Percentiles rank a stretch among this genome's conserved stretches.
phyloP scores from a whole-genome alignment of 2,329 filamentous ascomycete genomes.

The Phaeoacremonium minimum region DNA sequence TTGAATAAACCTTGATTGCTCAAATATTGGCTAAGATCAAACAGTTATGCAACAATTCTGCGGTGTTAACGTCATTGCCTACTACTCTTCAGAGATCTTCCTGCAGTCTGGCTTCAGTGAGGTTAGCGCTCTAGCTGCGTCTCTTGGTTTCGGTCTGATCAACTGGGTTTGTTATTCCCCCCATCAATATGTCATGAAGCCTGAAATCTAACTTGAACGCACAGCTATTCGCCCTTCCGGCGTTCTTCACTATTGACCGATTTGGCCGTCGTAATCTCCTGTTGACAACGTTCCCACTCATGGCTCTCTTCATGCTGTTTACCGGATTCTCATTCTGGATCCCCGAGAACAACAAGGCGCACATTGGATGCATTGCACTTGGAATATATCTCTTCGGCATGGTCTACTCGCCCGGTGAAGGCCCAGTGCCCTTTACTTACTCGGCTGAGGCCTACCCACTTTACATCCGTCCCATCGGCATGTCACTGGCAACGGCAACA shows the following conservation, averaged over 20 bases:
- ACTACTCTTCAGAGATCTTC: constrained; percentile 61
- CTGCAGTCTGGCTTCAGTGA: constrained; percentile 45
- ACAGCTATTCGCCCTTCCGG: constrained; percentile 62
- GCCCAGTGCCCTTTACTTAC: constrained; percentile 62
- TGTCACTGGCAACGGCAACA: constrained; percentile 53
- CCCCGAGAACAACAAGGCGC: constrained; percentile 26
- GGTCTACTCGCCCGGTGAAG: constrained; percentile 56
- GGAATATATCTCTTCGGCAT: constrained; percentile 46
- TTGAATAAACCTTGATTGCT: no score
- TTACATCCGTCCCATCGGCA: constrained; percentile 57
- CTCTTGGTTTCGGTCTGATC: constrained; percentile 60
- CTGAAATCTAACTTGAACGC: constrained; percentile 46
- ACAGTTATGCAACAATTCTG: constrained; percentile 41
- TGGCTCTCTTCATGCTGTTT: constrained; percentile 47
- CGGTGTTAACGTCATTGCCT: constrained; percentile 46
- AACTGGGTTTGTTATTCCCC: no score
- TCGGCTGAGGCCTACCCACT: constrained; percentile 64
- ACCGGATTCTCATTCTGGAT: constrained; percentile 44
- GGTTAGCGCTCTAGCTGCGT: constrained; percentile 50
- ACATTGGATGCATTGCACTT: constrained; percentile 38
- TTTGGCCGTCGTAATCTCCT: constrained; percentile 63
- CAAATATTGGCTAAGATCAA: constrained; percentile 63
- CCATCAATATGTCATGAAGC: no score
- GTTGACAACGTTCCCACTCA: constrained; percentile 60
- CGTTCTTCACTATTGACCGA: constrained; percentile 63